Percentiles rank a stretch among this genome's conserved stretches.
These are phyloP conservation scores for Solanum sejunctum DNA, from an alignment of 257 asterid species.

Conservation along the genomic window DNA sequence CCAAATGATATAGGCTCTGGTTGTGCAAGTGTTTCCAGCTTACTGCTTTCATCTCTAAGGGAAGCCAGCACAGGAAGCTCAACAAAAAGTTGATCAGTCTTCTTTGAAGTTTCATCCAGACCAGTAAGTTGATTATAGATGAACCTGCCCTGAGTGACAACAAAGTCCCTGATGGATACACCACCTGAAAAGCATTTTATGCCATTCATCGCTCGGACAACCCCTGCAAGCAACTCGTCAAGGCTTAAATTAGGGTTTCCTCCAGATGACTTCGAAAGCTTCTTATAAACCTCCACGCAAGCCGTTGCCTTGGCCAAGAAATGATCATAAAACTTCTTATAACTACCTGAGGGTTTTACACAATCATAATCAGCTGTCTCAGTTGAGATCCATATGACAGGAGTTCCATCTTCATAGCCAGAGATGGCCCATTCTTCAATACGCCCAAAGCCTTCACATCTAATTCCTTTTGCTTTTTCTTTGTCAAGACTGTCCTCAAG, in stretches of 20 bases:
- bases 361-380: slow-evolving; percentile 84
- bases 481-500: slow-evolving; percentile 48
- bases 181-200: slow-evolving; percentile 65
- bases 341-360: slow-evolving; percentile 60
- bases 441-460: slow-evolving; percentile 89
- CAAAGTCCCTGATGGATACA: slow-evolving; percentile 58
- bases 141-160: slow-evolving; percentile 76
- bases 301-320: slow-evolving; percentile 75
- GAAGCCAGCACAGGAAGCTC: slow-evolving; percentile 53
- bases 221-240: slow-evolving; percentile 87
- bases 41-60: slow-evolving; percentile 54
- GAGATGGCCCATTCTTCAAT: slow-evolving; percentile 94
- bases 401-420: slow-evolving; percentile 89
- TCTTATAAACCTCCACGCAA: slow-evolving; percentile 70
- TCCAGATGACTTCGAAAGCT: slow-evolving; percentile 55
- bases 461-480: slow-evolving; percentile 46
- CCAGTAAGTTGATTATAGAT: slow-evolving; percentile 77
- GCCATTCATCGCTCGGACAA: slow-evolving; percentile 74
- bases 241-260: slow-evolving; percentile 48
- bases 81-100: slow-evolving; percentile 37
- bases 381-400: slow-evolving; percentile 81
- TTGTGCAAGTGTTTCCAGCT: slow-evolving; percentile 13
- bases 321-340: slow-evolving; percentile 63
- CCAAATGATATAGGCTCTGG: slow-evolving; percentile 20
- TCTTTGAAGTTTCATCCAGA: slow-evolving; percentile 70